Evolutionary conservation across 2,329 filamentous ascomycete species (phyloP), one percentile per base, ranked within the genome.

Genomic region (Claviceps fusiformis): DNA sequence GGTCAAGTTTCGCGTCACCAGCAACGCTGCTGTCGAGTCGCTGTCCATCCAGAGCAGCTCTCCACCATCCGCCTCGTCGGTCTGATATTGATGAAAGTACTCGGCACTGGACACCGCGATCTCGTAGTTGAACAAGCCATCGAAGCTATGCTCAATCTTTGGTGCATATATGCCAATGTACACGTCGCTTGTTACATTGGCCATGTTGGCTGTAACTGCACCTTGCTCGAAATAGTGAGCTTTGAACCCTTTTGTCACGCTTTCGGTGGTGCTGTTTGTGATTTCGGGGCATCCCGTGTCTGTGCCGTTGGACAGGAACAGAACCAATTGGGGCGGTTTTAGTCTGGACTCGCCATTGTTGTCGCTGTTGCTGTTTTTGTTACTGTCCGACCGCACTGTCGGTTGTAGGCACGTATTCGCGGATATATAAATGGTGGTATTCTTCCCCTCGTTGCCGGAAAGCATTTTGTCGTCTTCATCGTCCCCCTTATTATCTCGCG

Each of bases 361-460:
- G 6, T 47, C 17, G 11, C 17, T 17, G 24, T 29, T 47, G 13
- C 27, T 29, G 10, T 50, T 24, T 1, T 19, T 15, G 50, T 60
- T 57, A n/a, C 35, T 51, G 51, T 54, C 48, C 1, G 35, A 35
- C 24, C 53, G 31, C 33, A 51, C 24, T 27, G 46, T 66, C 13
- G 92, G 93, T 62, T 95, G 89, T 31, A 81, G 70, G 68, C 93
- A 98, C 1, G 88, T 91, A 61, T 90, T 97, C 47, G 90, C 82
- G 2, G 90, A 90, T 54, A 98, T 77, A 68, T 86, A 96, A 3
- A 97, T 74, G 1, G 71, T 80, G 46, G 70, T 63, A 10, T 55
- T 29, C 41, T 45, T 53, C n/a, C 46, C 31, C 8, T 5, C 46
- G 19, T n/a, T 13, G 15, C 3, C 19, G 8, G 2, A n/a, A n/a